Percentiles rank a stretch among this genome's conserved stretches.
phyloP scores from a whole-genome alignment of 2,329 filamentous ascomycete genomes.

The Aspergillus sp. region DNA sequence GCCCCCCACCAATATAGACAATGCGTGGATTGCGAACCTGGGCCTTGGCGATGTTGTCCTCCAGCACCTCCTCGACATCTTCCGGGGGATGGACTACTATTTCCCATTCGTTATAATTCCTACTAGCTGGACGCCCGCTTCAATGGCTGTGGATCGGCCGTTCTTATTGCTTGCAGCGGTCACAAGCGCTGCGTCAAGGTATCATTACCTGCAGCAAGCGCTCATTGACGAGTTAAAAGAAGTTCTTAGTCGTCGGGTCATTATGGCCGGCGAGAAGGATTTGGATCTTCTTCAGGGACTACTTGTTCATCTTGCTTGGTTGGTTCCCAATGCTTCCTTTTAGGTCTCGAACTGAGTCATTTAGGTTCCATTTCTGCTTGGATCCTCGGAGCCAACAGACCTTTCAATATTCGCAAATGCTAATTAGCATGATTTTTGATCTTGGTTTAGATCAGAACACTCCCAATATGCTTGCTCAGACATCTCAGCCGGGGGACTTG shows the following conservation, averaged over 20 bases:
- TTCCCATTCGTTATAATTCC: conserved; percentile 1
- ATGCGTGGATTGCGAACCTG: neutral
- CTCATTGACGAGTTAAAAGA: neutral
- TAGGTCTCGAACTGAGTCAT: neutral
- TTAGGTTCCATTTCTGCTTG: conserved; percentile 5
- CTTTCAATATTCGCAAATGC: conserved; percentile 1
- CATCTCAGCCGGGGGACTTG: neutral
- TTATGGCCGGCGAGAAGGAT: conserved; percentile 1
- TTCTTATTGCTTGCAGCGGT: neutral
- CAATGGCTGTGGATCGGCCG: neutral
- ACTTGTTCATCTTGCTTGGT: conserved; percentile 4
- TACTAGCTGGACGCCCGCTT: neutral
- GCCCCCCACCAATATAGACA: neutral
- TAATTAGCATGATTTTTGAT: neutral
- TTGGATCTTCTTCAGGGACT: conserved; percentile 1
- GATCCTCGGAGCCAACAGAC: conserved; percentile 1
- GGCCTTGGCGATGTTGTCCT: neutral
- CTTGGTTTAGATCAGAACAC: neutral
- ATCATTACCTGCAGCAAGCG: neutral
- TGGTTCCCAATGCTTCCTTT: too few species aligned
- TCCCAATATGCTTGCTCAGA: neutral
- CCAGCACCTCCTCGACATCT: neutral
- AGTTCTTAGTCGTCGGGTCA: neutral
- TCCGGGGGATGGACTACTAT: neutral
- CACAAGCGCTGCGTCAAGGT: neutral